Evolutionary conservation across 768 basidiomycete genomes (phyloP).

Genomic region (Pleurotus citrinopileatus): DNA sequence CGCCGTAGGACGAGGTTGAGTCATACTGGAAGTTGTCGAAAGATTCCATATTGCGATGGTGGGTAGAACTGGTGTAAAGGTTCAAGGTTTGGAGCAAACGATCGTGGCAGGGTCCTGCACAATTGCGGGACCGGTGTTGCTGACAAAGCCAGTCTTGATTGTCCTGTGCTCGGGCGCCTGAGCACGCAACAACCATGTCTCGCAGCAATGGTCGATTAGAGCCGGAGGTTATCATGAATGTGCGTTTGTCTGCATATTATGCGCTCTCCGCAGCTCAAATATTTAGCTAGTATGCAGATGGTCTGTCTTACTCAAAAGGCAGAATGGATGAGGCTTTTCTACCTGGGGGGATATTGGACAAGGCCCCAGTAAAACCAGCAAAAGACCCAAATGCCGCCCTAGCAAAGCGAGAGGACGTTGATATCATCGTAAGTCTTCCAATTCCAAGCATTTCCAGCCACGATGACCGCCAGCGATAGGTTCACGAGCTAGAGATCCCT

Average conservation of each 20-base stretch:
- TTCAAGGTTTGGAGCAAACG: background rate
- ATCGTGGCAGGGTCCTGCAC: conserved; percentile 6
- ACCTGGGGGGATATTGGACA: conserved; percentile 55
- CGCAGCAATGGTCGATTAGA: conserved; percentile 55
- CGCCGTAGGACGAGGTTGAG: conserved; percentile 79
- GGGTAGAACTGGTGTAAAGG: conserved; percentile 5
- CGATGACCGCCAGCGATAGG: conserved; percentile 29
- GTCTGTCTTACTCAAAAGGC: conserved; percentile 63
- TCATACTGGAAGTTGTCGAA: conserved; percentile 88
- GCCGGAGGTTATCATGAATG: conserved; percentile 66
- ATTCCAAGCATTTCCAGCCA: background rate
- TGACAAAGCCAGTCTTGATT: background rate
- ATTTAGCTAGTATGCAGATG: conserved; percentile 53
- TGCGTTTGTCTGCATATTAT: conserved; percentile 26
- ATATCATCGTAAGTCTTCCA: conserved; percentile 50
- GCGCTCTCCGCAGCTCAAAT: background rate
- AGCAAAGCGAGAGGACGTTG: conserved; percentile 60
- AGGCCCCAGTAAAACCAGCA: conserved; percentile 42
- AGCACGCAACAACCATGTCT: conserved; percentile 22
- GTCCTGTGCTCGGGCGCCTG: background rate
- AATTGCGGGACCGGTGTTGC: background rate
- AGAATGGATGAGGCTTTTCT: conserved; percentile 66
- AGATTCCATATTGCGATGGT: conserved; percentile 57
- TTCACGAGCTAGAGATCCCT: conserved; percentile 64
- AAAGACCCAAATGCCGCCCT: conserved; percentile 36